A percentile compares a stretch with the other conserved stretches of the same genome.
phyloP scores from a whole-genome alignment of 805 yeast species.

The Hanseniaspora mollemarum region DNA sequence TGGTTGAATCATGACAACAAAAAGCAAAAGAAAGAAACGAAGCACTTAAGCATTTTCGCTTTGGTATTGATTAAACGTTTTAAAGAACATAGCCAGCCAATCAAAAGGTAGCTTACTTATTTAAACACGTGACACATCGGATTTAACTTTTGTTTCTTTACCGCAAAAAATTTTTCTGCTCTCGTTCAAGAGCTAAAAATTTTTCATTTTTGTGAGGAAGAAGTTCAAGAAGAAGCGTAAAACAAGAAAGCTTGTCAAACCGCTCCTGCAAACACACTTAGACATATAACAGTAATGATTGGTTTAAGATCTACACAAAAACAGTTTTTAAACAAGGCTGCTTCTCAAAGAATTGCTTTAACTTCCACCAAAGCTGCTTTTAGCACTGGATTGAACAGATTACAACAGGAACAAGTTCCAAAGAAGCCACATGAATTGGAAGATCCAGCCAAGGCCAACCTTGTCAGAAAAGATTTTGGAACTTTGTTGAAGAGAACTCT shows the following conservation, averaged over 20 bases:
- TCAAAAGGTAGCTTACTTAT: not conserved
- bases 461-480: constrained; percentile 12
- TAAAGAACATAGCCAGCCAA: not conserved
- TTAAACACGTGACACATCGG: not conserved
- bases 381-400: constrained; percentile 10
- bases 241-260: no score
- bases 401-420: constrained; percentile 16
- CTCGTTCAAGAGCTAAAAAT: not conserved
- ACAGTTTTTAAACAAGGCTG: constrained; percentile 14
- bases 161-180: not conserved
- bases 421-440: constrained; percentile 16
- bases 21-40: no score
- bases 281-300: constrained; percentile 3
- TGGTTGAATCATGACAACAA: no score
- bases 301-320: constrained; percentile 16
- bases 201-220: not conserved
- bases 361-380: constrained; percentile 13
- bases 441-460: constrained; percentile 14
- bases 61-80: not conserved
- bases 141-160: not conserved
- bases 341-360: constrained; percentile 15
- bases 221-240: not conserved
- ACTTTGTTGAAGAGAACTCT: constrained; percentile 15
- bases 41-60: not conserved
- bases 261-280: not conserved